phyloP scores from a whole-genome alignment of 768 basidiomycete genomes.

The Leccinum variicolor region DNA sequence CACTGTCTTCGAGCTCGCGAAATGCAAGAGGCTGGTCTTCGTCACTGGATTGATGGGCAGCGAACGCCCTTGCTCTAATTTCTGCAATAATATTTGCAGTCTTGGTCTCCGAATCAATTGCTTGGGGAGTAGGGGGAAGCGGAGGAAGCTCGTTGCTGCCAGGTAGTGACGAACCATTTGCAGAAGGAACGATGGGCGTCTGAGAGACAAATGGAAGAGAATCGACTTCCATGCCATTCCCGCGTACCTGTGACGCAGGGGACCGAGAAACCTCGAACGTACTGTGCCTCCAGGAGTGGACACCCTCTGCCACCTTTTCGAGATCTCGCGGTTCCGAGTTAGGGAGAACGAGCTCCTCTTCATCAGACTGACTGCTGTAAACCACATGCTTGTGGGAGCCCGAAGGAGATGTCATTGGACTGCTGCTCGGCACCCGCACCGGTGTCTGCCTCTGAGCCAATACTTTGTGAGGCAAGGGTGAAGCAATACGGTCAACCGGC shows the following conservation, averaged over 20 bases:
- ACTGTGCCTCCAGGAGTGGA: slow-evolving; percentile 43
- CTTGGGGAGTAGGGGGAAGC: slow-evolving; percentile 30
- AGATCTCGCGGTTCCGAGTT: slow-evolving; percentile 23
- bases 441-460: slow-evolving; percentile 15
- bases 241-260: neutral
- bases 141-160: slow-evolving; percentile 20
- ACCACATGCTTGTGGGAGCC: slow-evolving; percentile 36
- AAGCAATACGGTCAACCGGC: slow-evolving; percentile 8
- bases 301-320: slow-evolving; percentile 32
- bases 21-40: slow-evolving; percentile 35
- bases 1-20: slow-evolving; percentile 49
- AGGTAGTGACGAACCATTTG: slow-evolving; percentile 21
- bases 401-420: slow-evolving; percentile 15
- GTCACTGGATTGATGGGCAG: slow-evolving; percentile 43
- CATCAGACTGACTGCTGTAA: slow-evolving; percentile 68
- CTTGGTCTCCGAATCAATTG: slow-evolving; percentile 38
- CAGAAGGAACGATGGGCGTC: slow-evolving; percentile 11
- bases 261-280: slow-evolving; percentile 20
- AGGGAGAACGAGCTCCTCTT: slow-evolving; percentile 48
- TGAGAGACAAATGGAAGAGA: slow-evolving; percentile 7
- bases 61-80: slow-evolving; percentile 61
- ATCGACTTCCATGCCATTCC: slow-evolving; percentile 19
- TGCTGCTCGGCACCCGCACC: neutral
- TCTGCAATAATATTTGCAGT: slow-evolving; percentile 58
- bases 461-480: slow-evolving; percentile 33